Evolutionary conservation across 2,329 filamentous ascomycete species (phyloP), one percentile per base, ranked within the genome.

Genomic region (Ophiocordyceps unilateralis): DNA sequence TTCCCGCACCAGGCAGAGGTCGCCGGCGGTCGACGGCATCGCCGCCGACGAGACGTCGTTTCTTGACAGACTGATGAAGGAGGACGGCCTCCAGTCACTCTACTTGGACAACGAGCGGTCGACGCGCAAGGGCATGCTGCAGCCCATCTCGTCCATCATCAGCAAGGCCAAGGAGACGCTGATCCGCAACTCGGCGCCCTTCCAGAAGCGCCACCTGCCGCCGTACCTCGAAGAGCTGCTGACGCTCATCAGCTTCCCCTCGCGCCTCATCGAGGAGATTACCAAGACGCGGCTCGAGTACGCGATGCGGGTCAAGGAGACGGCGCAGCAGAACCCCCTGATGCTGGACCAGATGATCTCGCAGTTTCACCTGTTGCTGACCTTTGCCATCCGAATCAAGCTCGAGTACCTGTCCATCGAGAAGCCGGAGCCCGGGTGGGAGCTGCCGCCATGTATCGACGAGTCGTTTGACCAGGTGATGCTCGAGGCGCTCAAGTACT

Each of bases 331-430:
- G 58, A 93, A 88, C 49, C 73, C 84, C 22, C 82, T 98, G 66
- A 86, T 98, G 72, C 84, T 93, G 47, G 88, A 96, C 57, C 89
- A 96, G 63, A 93, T 96, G 84, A 95, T 98, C 48, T 73, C 83
- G 0, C 91, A 98, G 56, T 96, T 98, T 53, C 88, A 93, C 61
- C 84, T 95, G 39, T 67, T 96, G 43, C 76, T 98, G 49, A 87
- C 84, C 55, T 78, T 96, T 50, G 89, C 91, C 26, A 88, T 93
- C 47, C 76, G 81, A 48, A 94, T 96, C 62, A 98, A 96, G 61
- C 76, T 83, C 53, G 83, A 89, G 50, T 95, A 94, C 56, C 71
- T 83, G 30, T 68, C 76, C 22, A 86, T 96, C 42, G 85, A 87
- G 20, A 77, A 85, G 50, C 83, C 87, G 1, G 83, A 96, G 59